phyloP scores from a whole-genome alignment of 2,329 filamentous ascomycete genomes.

The Pochonia chlamydosporia region DNA sequence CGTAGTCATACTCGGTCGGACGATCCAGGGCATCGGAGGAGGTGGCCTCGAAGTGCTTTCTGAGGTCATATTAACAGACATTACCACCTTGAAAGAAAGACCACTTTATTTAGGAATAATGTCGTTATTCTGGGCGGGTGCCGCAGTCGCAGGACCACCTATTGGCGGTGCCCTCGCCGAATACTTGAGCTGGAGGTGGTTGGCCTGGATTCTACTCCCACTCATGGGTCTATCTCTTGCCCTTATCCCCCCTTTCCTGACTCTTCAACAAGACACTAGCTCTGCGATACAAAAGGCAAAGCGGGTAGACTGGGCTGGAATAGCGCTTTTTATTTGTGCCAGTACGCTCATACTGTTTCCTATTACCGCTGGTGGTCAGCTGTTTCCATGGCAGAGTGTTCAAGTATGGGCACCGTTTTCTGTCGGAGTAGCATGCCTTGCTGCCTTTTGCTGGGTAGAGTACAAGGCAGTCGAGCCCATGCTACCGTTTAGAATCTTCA shows the following conservation, averaged over 20 bases:
- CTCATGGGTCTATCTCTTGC: slow-evolving; percentile 15
- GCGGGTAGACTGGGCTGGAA: slow-evolving; percentile 28
- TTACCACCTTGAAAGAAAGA: slow-evolving; percentile 27
- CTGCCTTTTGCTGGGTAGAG: slow-evolving; percentile 24
- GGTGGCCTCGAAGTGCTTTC: slow-evolving; percentile 25
- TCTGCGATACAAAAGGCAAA: slow-evolving; percentile 10
- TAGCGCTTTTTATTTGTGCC: slow-evolving; percentile 19
- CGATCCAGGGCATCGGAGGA: slow-evolving; percentile 26
- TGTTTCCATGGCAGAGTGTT: too few relatives aligned
- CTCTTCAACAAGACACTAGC: slow-evolving; percentile 2
- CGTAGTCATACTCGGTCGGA: slow-evolving; percentile 24
- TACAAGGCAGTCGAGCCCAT: slow-evolving; percentile 19
- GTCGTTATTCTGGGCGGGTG: slow-evolving; percentile 15
- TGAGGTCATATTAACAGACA: slow-evolving; percentile 25
- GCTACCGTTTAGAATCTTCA: slow-evolving; percentile 26
- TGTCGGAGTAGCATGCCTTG: slow-evolving; percentile 20
- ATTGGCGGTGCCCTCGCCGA: slow-evolving; percentile 20
- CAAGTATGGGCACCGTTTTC: too few relatives aligned
- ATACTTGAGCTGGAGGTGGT: slow-evolving; percentile 23
- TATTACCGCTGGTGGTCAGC: slow-evolving; percentile 26
- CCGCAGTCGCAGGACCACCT: slow-evolving; percentile 17
- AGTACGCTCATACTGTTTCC: slow-evolving; percentile 17
- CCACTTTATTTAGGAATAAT: slow-evolving; percentile 20
- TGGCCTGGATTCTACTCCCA: slow-evolving; percentile 28
- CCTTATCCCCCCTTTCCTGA: slow-evolving; percentile 19